phyloP scores from a whole-genome alignment of 164 flowering plant species.

The Liquidambar formosana region DNA sequence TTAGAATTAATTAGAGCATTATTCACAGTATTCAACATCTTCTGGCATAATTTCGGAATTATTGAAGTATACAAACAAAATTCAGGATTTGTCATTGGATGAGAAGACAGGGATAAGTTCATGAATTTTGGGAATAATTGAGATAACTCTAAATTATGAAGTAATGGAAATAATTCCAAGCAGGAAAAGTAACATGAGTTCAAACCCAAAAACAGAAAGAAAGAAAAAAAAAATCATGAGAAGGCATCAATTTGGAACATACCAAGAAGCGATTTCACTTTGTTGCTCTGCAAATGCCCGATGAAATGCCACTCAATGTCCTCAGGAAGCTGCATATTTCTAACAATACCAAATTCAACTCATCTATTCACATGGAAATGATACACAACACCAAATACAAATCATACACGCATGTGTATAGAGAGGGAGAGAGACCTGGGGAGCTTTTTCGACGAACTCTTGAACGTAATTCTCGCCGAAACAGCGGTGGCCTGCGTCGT shows the following conservation, averaged over 20 bases:
- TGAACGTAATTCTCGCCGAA: conserved; percentile 98
- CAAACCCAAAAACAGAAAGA: no score
- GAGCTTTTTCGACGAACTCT: conserved; percentile 83
- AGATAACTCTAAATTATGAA: no score
- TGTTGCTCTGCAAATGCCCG: conserved; percentile 97
- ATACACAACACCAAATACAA: background rate
- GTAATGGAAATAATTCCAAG: no score
- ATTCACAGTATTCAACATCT: background rate
- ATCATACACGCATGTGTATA: background rate
- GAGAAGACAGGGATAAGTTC: no score
- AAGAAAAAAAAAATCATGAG: no score
- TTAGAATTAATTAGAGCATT: background rate
- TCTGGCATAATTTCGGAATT: background rate
- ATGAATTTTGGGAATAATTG: no score
- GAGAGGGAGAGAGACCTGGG: conserved; percentile 47
- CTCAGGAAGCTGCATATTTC: conserved; percentile 76
- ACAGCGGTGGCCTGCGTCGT: conserved; percentile 87
- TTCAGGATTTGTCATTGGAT: background rate
- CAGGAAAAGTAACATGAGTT: no score
- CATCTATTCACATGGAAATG: background rate
- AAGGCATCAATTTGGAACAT: conserved; percentile 11
- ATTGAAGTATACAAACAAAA: background rate
- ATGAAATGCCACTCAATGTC: conserved; percentile 98
- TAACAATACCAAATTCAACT: background rate
- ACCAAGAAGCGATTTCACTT: conserved; percentile 86